Evolutionary conservation across 1,284 basidiomycete genomes (phyloP).

Genomic region (Cronartium ribicola): DNA sequence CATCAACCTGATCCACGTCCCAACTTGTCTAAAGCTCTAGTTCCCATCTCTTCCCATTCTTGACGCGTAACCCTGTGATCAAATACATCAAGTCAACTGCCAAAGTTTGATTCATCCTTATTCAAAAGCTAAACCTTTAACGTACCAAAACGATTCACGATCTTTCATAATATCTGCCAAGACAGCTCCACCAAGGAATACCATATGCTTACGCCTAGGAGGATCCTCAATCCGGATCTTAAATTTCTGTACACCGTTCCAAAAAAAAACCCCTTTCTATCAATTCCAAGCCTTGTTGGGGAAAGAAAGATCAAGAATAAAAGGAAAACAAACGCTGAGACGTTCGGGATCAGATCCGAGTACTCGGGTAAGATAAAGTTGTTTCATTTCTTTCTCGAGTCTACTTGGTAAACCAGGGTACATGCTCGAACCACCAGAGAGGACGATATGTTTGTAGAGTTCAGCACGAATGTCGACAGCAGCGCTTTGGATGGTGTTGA

Average conservation of each 20-base stretch:
- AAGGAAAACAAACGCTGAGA: constrained; percentile 66
- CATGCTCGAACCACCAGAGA: constrained; percentile 96
- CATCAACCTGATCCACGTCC: neutral
- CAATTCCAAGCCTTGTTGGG: neutral
- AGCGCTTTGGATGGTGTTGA: constrained; percentile 89
- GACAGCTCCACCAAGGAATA: constrained; percentile 85
- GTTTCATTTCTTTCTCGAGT: constrained; percentile 99
- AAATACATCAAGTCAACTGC: neutral
- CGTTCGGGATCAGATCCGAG: constrained; percentile 77
- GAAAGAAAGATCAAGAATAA: too few relatives aligned
- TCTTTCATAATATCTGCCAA: constrained; percentile 94
- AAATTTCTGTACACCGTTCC: constrained; percentile 71
- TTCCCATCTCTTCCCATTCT: constrained; percentile 89
- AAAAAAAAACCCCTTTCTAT: constrained; percentile 15
- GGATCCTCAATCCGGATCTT: constrained; percentile 98
- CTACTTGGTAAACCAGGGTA: constrained; percentile 95
- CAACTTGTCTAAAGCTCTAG: constrained; percentile 77
- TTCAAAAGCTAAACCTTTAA: neutral
- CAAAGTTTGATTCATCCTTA: neutral
- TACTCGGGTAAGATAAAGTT: constrained; percentile 86
- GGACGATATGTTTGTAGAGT: constrained; percentile 95
- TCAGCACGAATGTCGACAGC: constrained; percentile 85
- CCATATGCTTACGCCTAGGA: constrained; percentile 96
- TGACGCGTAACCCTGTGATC: constrained; percentile 66
- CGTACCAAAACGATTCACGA: constrained; percentile 77